Base-by-base conservation (phyloP, 768 basidiomycete genomes). In the Strobilomyces dryophilus region DNA sequence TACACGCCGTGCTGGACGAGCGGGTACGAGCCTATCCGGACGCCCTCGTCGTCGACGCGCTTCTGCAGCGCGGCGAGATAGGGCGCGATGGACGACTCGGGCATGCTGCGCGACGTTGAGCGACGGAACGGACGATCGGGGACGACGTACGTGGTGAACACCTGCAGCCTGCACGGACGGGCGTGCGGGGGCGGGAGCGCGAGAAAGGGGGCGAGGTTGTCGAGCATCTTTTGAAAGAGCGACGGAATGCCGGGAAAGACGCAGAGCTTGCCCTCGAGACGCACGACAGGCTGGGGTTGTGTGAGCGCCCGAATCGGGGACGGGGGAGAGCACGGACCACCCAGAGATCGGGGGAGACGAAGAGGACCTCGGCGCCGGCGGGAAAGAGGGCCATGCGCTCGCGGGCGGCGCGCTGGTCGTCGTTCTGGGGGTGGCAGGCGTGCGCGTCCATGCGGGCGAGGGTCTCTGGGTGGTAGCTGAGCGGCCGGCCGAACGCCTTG, bases 311-410 rank as follows among this genome's bases (percentile, higher is more conserved):
- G 15, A 29, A 4, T n/a, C 18, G 14, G 29, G 15, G 31, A 17
- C 49, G 1, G 29, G 4, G 7, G 20, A 18, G 34, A 34, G 6
- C 1, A 74, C 87, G 60, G 60, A 89, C 87, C 65, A 95, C 93
- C 90, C 92, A 97, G 49, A 94, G 74, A 56, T 92, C 89, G 53
- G 78, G 74, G 9, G 79, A 81, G 8, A 93, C 84, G 65, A 87
- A 94, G 2, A 98, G 67, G 10, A 87, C 80, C 66, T 98, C 93
- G 0, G 85, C 84, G 4, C 78, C 68, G 15, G 80, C 77, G 0
- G 95, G 95, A 64, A 98, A 92, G 35, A 93, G 71, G 0, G 92
- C 95, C 95, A 98, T 98, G 45, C 93, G 77, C 58, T 84, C 76
- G 21, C 88, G 82, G 1, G 94, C 94, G 4, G 76, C 77, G 32